A percentile compares a stretch with the other conserved stretches of the same genome.
phyloP scores from a whole-genome alignment of 495 filamentous ascomycete genomes.

The Penicillium maclennaniae region DNA sequence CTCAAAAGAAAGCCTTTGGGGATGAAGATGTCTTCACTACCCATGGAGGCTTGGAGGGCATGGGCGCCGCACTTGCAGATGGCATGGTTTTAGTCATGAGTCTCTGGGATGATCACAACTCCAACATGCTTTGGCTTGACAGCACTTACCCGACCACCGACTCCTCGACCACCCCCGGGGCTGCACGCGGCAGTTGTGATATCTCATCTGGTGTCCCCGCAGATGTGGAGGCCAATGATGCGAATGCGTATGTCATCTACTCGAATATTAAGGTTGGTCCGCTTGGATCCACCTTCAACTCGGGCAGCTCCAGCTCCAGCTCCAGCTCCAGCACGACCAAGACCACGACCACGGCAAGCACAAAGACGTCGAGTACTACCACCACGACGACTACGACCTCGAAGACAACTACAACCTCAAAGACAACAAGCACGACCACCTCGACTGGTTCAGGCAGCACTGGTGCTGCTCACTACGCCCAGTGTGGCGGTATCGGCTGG shows the following conservation, averaged over 20 bases:
- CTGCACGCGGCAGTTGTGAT: conserved; percentile 65
- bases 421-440: conserved; percentile 17
- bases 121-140: conserved; percentile 85
- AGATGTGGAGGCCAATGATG: conserved; percentile 52
- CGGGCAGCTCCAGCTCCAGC: conserved; percentile 4
- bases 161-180: conserved; percentile 55
- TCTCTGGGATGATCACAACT: conserved; percentile 73
- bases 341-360: not conserved
- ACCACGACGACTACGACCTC: too few relatives aligned
- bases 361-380: not conserved
- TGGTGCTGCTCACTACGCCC: conserved; percentile 35
- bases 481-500: conserved; percentile 50
- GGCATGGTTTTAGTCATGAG: conserved; percentile 77
- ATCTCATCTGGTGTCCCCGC: conserved; percentile 58
- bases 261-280: conserved; percentile 68
- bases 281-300: conserved; percentile 57
- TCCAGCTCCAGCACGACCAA: conserved; percentile 13
- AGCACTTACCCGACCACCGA: conserved; percentile 62
- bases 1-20: conserved; percentile 57
- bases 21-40: conserved; percentile 54
- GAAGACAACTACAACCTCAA: conserved; percentile 4
- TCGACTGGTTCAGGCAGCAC: conserved; percentile 20
- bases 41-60: conserved; percentile 57
- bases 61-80: conserved; percentile 51
- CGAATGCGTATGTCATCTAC: conserved; percentile 59